Evolutionary conservation across 345 rosid genomes (phyloP), one percentile per base, ranked within the genome.

Genomic region (Rhizophora mangle): DNA sequence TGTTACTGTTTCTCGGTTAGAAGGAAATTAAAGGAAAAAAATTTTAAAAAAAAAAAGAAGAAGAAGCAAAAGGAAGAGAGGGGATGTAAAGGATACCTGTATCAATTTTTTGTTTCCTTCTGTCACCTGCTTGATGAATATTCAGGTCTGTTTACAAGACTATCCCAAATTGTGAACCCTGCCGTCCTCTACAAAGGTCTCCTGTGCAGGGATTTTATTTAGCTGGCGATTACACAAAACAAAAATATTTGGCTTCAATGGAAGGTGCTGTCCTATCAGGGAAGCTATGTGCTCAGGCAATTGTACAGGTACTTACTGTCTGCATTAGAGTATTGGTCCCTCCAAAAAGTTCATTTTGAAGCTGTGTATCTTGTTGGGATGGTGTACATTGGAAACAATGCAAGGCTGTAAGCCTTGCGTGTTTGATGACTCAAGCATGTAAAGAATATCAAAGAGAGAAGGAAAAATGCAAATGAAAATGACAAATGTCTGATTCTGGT

Each of bases 251-350:
- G 81, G 96, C 99, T 77, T 95, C 97, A 22, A 95, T 95, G 96
- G 97, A 95, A 82, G 99, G 97, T 5, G 99, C 96, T 15, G 87
- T 95, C 63, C 91, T 95, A 66, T 95, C 96, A 0, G 97, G 99
- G 63, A 95, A 95, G 89, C 71, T 89, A 76, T 89, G 97, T 78
- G 90, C 96, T 21, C 89, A 89, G 77, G 85, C 92, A 62, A 87
- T 95, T 68, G 75, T 86, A 27, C 88, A 95, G 97, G 97, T 89
- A 77, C 56, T 43, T 43, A 32, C 57, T 19, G 15, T 74, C 46
- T 52, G 26, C 16, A 54, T 54, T 62, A 21, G 16, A 24, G 24
- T 56, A 56, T 56, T 27, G 13, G 7, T 16, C 30, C 31, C 29
- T 24, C 2, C 2, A 43, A 43, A 43, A 43, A 13, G 1, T 43